Conservation (phyloP, 768 basidiomycete genomes). For the Russula earlei region DNA sequence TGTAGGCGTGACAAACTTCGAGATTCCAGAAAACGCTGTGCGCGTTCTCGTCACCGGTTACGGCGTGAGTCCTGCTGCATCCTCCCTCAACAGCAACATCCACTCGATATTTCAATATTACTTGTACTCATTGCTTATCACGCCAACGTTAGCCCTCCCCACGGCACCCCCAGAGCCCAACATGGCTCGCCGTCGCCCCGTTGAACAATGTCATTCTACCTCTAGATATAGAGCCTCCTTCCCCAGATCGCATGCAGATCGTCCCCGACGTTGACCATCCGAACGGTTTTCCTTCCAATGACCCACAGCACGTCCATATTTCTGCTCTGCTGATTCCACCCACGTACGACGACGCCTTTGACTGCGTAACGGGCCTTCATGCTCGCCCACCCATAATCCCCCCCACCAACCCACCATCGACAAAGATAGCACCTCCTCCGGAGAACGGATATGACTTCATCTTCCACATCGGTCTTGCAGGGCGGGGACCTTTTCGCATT, state of each 20-base stretch:
- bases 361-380: slow-evolving; percentile 49
- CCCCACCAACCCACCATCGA: slow-evolving; percentile 21
- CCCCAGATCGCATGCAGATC: slow-evolving; percentile 22
- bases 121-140: slow-evolving; percentile 11
- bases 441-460: slow-evolving; percentile 57
- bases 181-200: slow-evolving; percentile 60
- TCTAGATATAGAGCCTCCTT: slow-evolving; percentile 9
- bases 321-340: slow-evolving; percentile 51
- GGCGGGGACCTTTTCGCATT: slow-evolving; percentile 58
- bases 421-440: slow-evolving; percentile 35
- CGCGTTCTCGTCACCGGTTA: slow-evolving; percentile 42
- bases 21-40: slow-evolving; percentile 25
- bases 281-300: slow-evolving; percentile 12
- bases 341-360: slow-evolving; percentile 47
- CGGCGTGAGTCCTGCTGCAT: slow-evolving; percentile 34
- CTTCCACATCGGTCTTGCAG: slow-evolving; percentile 62
- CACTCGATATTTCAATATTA: neutral
- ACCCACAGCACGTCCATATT: slow-evolving; percentile 43
- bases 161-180: slow-evolving; percentile 40
- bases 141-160: slow-evolving; percentile 23
- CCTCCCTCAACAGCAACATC: neutral
- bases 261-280: slow-evolving; percentile 12
- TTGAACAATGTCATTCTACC: slow-evolving; percentile 47
- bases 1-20: neutral
- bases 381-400: slow-evolving; percentile 43